Conservation (phyloP, 1,284 basidiomycete species). For the Ustilago xerochloae region DNA sequence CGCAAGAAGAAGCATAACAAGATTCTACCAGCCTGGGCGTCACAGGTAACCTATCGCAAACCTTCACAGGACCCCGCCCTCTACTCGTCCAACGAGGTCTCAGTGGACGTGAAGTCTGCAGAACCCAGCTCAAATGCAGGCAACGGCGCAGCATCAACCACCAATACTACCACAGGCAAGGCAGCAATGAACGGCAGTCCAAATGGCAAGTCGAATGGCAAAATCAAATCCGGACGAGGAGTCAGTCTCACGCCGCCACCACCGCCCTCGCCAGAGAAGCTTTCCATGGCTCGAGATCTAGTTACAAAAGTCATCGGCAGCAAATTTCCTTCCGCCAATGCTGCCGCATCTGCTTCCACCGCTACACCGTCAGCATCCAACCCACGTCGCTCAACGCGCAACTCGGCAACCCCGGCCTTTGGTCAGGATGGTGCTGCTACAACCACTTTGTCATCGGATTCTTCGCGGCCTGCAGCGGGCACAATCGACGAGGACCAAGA, state of each 20-base stretch:
- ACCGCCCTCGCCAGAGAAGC: conserved; percentile 25
- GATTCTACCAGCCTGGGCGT: conserved; percentile 23
- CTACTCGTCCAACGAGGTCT: conserved; percentile 4
- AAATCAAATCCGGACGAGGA: neutral
- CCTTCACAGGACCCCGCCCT: conserved; percentile 17
- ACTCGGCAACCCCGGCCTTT: conserved; percentile 16
- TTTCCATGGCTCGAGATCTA: conserved; percentile 32
- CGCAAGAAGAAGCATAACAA: conserved; percentile 24
- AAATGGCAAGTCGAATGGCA: neutral
- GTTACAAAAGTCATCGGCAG: conserved; percentile 29
- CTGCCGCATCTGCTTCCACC: neutral
- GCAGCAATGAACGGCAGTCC: neutral
- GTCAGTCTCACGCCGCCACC: conserved; percentile 42
- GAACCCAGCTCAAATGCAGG: neutral
- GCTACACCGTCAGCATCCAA: neutral
- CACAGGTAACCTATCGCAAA: conserved; percentile 6
- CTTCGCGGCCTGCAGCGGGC: neutral
- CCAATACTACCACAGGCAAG: neutral
- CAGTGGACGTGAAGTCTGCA: neutral
- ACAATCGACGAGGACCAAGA: neutral
- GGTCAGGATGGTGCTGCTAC: neutral
- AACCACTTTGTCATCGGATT: neutral
- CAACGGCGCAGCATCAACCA: neutral
- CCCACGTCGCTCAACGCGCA: conserved; percentile 11
- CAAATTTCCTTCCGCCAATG: conserved; percentile 4